Conservation (phyloP, 441 rosid genomes). For the Jatropha podagrica region DNA sequence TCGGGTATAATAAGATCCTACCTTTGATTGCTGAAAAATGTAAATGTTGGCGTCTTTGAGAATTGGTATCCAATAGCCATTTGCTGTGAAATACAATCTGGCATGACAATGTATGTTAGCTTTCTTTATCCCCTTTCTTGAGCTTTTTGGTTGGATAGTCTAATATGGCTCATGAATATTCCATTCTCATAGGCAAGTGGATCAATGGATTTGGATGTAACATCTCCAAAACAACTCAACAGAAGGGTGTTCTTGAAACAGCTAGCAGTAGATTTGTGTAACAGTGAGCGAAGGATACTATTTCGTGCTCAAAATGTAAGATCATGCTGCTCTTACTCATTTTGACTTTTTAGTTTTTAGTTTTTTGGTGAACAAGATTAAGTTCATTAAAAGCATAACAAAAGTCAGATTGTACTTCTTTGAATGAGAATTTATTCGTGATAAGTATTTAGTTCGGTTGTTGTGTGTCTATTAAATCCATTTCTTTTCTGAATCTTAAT, state of each 20-base stretch:
- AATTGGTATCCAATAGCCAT: background rate
- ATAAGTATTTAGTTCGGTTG: background rate
- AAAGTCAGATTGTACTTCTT: too few species aligned
- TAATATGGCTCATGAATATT: background rate
- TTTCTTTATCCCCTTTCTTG: background rate
- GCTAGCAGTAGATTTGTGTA: conserved; percentile 88
- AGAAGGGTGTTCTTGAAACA: conserved; percentile 86
- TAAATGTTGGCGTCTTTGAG: background rate
- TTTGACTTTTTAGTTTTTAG: background rate
- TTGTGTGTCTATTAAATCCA: background rate
- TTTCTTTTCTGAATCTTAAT: background rate
- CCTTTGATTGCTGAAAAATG: background rate
- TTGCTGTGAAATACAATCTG: background rate
- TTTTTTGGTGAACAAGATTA: too few species aligned
- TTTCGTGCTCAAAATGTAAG: conserved; percentile 92
- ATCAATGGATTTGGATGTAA: conserved; percentile 91
- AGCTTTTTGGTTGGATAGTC: background rate
- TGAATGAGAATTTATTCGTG: background rate
- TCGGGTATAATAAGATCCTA: background rate
- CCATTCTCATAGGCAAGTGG: conserved; percentile 65
- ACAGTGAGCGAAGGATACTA: conserved; percentile 80
- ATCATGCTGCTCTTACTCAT: conserved; percentile 1
- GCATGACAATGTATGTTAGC: background rate
- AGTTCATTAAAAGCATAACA: too few species aligned
- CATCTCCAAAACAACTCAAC: conserved; percentile 91